phyloP scores from a whole-genome alignment of 345 rosid genomes.

The Brassica nigra region DNA sequence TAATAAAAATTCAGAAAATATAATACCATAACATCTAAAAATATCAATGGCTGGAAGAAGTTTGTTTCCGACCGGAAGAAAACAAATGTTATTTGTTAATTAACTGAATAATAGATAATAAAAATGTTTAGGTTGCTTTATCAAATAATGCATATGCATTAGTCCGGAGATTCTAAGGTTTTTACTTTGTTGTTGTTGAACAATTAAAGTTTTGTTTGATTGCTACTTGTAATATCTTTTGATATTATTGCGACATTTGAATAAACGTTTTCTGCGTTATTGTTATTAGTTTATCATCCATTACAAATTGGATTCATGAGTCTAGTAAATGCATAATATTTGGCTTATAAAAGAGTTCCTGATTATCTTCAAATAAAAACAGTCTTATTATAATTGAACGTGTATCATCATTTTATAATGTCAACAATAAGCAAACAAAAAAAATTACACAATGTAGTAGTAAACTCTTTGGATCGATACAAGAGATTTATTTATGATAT shows the following conservation, averaged over 20 bases:
- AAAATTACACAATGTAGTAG: background rate
- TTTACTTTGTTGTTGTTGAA: slow-evolving; percentile 4
- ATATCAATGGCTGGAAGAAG: slow-evolving; percentile 54
- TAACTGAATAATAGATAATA: background rate
- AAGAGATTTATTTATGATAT: background rate
- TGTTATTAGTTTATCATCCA: background rate
- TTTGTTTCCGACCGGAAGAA: slow-evolving; percentile 50
- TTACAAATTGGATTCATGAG: background rate
- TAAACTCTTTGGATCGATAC: background rate
- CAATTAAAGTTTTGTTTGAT: slow-evolving; percentile 10
- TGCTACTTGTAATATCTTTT: slow-evolving; percentile 10
- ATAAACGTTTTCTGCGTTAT: background rate
- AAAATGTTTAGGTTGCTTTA: slow-evolving; percentile 1
- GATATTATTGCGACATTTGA: slow-evolving; percentile 5
- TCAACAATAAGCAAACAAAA: background rate
- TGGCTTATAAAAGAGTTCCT: too few relatives aligned
- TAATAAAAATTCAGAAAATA: too few relatives aligned
- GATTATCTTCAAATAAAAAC: too few relatives aligned
- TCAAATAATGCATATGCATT: slow-evolving; percentile 28
- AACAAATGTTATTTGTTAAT: slow-evolving; percentile 43
- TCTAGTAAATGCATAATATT: too few relatives aligned
- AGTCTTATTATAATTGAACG: background rate
- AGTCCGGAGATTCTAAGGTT: slow-evolving; percentile 8
- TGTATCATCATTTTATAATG: background rate
- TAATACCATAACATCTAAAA: too few relatives aligned